Conservation (phyloP, 345 rosid species). For the Mallotus nudiflorus region DNA sequence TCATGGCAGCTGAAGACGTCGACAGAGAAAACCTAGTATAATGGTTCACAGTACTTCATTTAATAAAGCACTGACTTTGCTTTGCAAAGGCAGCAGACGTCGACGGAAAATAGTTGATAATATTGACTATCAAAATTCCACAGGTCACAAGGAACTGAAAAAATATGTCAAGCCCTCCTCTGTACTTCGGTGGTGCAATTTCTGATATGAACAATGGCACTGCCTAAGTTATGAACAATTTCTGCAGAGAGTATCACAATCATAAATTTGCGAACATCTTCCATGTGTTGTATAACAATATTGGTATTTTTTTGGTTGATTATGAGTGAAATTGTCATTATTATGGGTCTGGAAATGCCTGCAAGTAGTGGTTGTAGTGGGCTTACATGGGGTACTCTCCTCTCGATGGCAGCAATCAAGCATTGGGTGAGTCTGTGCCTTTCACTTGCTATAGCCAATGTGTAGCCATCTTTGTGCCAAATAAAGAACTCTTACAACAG, state of each 20-base stretch:
- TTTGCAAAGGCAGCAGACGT: conserved; percentile 66
- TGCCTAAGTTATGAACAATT: conserved; percentile 66
- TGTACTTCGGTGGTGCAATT: conserved; percentile 57
- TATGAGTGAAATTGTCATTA: no score
- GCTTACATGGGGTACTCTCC: conserved; percentile 63
- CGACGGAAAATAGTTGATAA: conserved; percentile 46
- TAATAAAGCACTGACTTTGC: conserved; percentile 72
- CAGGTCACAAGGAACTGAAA: conserved; percentile 73
- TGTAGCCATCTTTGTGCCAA: conserved; percentile 70
- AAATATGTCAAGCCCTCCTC: conserved; percentile 66
- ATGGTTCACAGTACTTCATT: conserved; percentile 44
- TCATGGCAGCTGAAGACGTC: conserved; percentile 31
- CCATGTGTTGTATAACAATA: no score
- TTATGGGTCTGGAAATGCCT: no score
- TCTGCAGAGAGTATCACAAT: conserved; percentile 30
- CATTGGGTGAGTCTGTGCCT: conserved; percentile 54
- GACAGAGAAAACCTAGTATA: conserved; percentile 40
- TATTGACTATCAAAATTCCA: conserved; percentile 60
- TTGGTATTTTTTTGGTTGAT: no score
- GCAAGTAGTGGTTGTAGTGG: background rate
- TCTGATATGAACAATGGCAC: conserved; percentile 84
- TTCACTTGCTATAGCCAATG: conserved; percentile 54
- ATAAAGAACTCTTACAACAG: conserved; percentile 76
- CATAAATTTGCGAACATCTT: background rate
- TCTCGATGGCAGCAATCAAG: conserved; percentile 77